Percentiles rank a stretch among this genome's conserved stretches.
Evolutionary conservation across 2,329 filamentous ascomycete species (phyloP).

Genomic region (Cordyceps pruinosa): DNA sequence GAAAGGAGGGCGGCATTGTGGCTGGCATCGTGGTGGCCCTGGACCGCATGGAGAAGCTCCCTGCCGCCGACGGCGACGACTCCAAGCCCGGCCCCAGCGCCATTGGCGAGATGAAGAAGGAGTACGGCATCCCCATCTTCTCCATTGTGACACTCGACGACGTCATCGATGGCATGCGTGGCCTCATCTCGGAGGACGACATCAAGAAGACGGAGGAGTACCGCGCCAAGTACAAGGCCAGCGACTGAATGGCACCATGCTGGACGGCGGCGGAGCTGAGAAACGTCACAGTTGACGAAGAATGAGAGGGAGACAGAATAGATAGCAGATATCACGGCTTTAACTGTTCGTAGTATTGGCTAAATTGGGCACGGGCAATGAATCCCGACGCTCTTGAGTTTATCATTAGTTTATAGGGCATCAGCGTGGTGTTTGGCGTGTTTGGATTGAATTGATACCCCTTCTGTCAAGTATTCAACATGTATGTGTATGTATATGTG

Average conservation of each 20-base stretch:
- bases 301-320: background rate
- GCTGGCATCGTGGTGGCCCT: slow-evolving; percentile 84
- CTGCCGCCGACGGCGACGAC: slow-evolving; percentile 57
- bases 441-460: slow-evolving; percentile 1
- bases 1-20: slow-evolving; percentile 74
- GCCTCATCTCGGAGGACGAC: slow-evolving; percentile 54
- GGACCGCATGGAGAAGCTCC: slow-evolving; percentile 79
- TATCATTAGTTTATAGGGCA: slow-evolving; percentile 10
- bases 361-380: slow-evolving; percentile 1
- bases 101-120: slow-evolving; percentile 76
- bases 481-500: background rate
- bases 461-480: background rate
- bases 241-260: slow-evolving; percentile 35
- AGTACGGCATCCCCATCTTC: slow-evolving; percentile 76
- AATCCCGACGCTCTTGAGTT: background rate
- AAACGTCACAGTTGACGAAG: background rate
- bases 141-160: slow-evolving; percentile 80
- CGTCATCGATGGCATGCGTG: slow-evolving; percentile 63
- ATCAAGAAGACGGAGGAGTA: slow-evolving; percentile 67
- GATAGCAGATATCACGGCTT: slow-evolving; percentile 7
- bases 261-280: background rate
- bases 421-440: slow-evolving; percentile 11
- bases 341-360: background rate
- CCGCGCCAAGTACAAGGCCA: slow-evolving; percentile 57
- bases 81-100: slow-evolving; percentile 66